Percentiles rank a stretch among this genome's conserved stretches.
Conservation (phyloP, 129 eudicot species). For the Tagetes erecta region DNA sequence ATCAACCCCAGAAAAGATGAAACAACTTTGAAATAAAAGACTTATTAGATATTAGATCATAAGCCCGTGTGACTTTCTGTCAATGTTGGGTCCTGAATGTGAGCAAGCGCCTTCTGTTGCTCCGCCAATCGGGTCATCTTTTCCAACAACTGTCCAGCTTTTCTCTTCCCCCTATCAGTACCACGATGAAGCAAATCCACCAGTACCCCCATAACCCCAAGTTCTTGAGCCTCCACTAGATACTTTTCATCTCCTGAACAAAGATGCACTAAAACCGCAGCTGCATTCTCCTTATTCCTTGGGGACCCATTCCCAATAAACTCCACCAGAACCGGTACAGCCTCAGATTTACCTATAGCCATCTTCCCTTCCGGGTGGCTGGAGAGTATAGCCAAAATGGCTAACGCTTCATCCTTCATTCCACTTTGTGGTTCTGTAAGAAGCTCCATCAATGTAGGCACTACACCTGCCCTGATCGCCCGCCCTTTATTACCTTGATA, state of each 20-base stretch:
- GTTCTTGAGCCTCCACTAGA: slow-evolving; percentile 66
- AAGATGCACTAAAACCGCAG: slow-evolving; percentile 86
- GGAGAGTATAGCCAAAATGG: slow-evolving; percentile 81
- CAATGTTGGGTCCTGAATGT: background rate
- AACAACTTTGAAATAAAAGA: slow-evolving; percentile 15
- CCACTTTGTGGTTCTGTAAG: slow-evolving; percentile 76
- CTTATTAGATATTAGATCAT: slow-evolving; percentile 13
- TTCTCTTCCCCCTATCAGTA: slow-evolving; percentile 86
- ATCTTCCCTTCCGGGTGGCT: slow-evolving; percentile 90
- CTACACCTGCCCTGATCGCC: slow-evolving; percentile 86
- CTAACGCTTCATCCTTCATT: slow-evolving; percentile 90
- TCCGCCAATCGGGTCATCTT: slow-evolving; percentile 58
- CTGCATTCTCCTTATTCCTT: slow-evolving; percentile 90
- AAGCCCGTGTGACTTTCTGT: slow-evolving; percentile 11
- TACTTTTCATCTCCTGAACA: slow-evolving; percentile 71
- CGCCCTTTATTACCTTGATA: slow-evolving; percentile 93
- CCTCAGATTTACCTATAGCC: slow-evolving; percentile 76
- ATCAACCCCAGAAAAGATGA: slow-evolving; percentile 25
- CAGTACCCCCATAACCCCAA: slow-evolving; percentile 60
- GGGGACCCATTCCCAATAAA: slow-evolving; percentile 84
- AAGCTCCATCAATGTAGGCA: slow-evolving; percentile 65
- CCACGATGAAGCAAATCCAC: slow-evolving; percentile 66
- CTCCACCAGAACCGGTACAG: slow-evolving; percentile 73
- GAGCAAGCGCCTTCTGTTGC: slow-evolving; percentile 50
- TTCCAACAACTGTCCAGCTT: slow-evolving; percentile 80